Conservation (phyloP, 2,329 filamentous ascomycete species). For the Verticillium longisporum region DNA sequence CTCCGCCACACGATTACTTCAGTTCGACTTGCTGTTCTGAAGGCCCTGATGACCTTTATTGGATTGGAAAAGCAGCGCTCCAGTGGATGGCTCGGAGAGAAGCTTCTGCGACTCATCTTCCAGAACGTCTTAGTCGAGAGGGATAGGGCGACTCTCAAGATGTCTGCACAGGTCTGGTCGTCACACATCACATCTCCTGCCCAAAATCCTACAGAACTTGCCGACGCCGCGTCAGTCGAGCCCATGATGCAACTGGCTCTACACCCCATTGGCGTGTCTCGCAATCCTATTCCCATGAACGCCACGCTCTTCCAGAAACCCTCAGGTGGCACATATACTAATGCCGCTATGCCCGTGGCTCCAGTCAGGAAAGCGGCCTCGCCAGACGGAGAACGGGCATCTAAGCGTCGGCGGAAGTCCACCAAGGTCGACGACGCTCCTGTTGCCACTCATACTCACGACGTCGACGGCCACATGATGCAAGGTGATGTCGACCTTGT, state of each 20-base stretch:
- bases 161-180: conserved; percentile 83
- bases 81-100: conserved; percentile 87
- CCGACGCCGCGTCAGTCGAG: conserved; percentile 61
- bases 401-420: conserved; percentile 75
- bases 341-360: conserved; percentile 36
- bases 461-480: conserved; percentile 97
- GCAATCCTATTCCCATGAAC: conserved; percentile 90
- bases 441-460: conserved; percentile 66
- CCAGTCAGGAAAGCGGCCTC: conserved; percentile 42
- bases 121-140: conserved; percentile 94
- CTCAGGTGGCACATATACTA: conserved; percentile 75
- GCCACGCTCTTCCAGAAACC: conserved; percentile 83
- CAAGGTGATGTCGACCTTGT: conserved; percentile 94
- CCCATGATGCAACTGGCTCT: conserved; percentile 79
- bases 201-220: conserved; percentile 56
- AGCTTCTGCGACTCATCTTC: conserved; percentile 80
- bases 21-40: conserved; percentile 85
- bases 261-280: conserved; percentile 85
- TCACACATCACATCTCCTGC: conserved; percentile 66
- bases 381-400: conserved; percentile 53
- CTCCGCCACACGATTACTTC: conserved; percentile 94
- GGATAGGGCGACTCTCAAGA: conserved; percentile 72
- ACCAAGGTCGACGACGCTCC: conserved; percentile 70
- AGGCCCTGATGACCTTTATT: conserved; percentile 88
- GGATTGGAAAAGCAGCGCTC: conserved; percentile 74